These are phyloP conservation scores for Atkinsonella hypoxylon DNA, from an alignment of 2,329 filamentous ascomycete genomes.

Conservation along the genomic window DNA sequence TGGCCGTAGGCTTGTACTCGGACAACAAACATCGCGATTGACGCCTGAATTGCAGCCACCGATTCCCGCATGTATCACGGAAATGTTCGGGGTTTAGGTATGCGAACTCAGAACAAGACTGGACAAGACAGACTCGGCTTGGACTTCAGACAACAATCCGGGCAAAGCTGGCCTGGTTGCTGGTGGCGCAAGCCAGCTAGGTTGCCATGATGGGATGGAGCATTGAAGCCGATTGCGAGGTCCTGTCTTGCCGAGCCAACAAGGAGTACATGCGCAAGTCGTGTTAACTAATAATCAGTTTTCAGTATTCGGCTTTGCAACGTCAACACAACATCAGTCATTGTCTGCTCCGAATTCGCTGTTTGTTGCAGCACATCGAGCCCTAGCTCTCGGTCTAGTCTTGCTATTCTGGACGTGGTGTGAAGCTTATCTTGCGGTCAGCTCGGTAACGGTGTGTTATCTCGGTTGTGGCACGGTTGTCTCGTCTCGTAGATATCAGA, in stretches of 20 bases:
- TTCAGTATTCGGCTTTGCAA: no score
- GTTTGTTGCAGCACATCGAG: neutral
- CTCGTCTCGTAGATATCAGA: neutral
- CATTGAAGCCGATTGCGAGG: no score
- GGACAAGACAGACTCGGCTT: no score
- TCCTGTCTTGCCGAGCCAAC: neutral
- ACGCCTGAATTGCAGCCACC: no score
- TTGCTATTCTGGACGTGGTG: neutral
- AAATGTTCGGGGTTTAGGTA: neutral
- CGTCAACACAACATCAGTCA: no score
- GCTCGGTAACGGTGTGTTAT: slow-evolving; percentile 4
- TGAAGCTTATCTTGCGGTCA: slow-evolving; percentile 6
- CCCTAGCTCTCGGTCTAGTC: neutral
- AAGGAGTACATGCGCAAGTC: no score
- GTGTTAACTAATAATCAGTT: no score
- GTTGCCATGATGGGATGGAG: no score
- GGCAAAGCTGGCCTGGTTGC: no score
- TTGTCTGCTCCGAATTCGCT: neutral
- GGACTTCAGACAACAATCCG: no score
- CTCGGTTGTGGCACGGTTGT: neutral
- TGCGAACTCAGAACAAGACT: neutral
- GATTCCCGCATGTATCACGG: neutral
- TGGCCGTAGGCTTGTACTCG: neutral
- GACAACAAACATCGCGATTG: neutral
- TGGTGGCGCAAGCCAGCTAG: no score